Percentiles rank a stretch among this genome's conserved stretches.
Conservation (phyloP, 2,329 filamentous ascomycete genomes). For the Tolypocladium paradoxum region DNA sequence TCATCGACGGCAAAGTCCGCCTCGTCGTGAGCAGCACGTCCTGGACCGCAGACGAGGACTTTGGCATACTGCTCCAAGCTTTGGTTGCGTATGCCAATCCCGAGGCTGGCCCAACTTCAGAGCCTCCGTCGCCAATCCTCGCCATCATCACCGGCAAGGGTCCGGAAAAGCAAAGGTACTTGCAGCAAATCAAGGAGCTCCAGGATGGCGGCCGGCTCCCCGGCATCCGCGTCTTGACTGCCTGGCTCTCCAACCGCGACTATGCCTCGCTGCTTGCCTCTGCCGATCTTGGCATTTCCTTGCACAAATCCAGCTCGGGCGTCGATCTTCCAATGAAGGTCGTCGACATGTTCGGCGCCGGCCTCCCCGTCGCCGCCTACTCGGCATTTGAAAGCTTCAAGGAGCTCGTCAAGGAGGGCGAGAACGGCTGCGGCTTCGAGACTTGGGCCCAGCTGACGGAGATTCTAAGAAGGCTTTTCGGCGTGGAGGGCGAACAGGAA, state of each 20-base stretch:
- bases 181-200: slow-evolving; percentile 52
- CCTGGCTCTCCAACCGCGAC: slow-evolving; percentile 74
- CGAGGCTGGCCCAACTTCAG: slow-evolving; percentile 27
- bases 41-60: slow-evolving; percentile 96
- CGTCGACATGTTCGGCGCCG: slow-evolving; percentile 96
- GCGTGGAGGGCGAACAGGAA: slow-evolving; percentile 35
- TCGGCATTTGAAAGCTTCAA: slow-evolving; percentile 75
- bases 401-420: slow-evolving; percentile 79
- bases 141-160: slow-evolving; percentile 94
- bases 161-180: slow-evolving; percentile 68
- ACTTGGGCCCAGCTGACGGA: slow-evolving; percentile 54
- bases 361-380: slow-evolving; percentile 83
- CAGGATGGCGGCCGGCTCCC: slow-evolving; percentile 51
- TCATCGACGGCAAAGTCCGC: slow-evolving; percentile 47
- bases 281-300: slow-evolving; percentile 79
- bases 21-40: slow-evolving; percentile 89
- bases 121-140: slow-evolving; percentile 52
- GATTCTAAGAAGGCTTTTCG: slow-evolving; percentile 55
- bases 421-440: slow-evolving; percentile 79
- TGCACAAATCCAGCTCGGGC: slow-evolving; percentile 88
- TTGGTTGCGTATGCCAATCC: slow-evolving; percentile 60
- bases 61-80: slow-evolving; percentile 74
- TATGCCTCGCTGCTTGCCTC: slow-evolving; percentile 77
- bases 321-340: slow-evolving; percentile 99
- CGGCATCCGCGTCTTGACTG: slow-evolving; percentile 63